phyloP scores from a whole-genome alignment of 2,329 filamentous ascomycete genomes.

The Helotiales sp. region DNA sequence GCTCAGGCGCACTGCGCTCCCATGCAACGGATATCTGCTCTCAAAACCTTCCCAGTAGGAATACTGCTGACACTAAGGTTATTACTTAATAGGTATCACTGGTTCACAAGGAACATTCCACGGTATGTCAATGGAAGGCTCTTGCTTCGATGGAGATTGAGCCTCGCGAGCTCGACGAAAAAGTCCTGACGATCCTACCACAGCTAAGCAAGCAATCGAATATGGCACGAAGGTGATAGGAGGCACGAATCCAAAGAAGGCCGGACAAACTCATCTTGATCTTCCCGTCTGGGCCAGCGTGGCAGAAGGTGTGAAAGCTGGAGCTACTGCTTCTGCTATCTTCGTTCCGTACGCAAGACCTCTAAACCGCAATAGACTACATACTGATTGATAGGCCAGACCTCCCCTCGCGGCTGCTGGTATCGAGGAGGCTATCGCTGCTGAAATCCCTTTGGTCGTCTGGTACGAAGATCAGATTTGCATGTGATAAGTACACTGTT shows the following conservation, averaged over 20 bases:
- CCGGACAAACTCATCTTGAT: conserved; percentile 83
- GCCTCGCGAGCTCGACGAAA: too few relatives aligned
- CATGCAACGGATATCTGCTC: too few relatives aligned
- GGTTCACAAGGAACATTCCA: too few relatives aligned
- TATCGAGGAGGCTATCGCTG: conserved; percentile 94
- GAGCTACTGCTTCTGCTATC: conserved; percentile 88
- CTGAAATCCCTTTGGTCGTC: conserved; percentile 92
- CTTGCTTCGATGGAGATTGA: too few relatives aligned
- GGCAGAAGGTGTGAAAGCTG: conserved; percentile 83
- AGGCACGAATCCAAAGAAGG: conserved; percentile 99
- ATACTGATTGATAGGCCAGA: conserved; percentile 45
- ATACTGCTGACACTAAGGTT: too few relatives aligned
- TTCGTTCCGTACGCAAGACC: conserved; percentile 79
- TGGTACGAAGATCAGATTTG: conserved; percentile 52
- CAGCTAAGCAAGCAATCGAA: too few relatives aligned
- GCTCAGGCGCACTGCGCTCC: too few relatives aligned
- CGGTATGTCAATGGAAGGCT: too few relatives aligned
- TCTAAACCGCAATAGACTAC: not conserved
- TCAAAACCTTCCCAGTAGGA: too few relatives aligned
- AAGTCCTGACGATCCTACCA: too few relatives aligned
- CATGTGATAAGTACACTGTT: conserved; percentile 21
- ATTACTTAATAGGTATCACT: too few relatives aligned
- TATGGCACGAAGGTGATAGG: conserved; percentile 96
- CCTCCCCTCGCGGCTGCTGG: conserved; percentile 88
- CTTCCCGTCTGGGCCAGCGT: conserved; percentile 93